These are phyloP conservation scores for Aureobasidium uvarum DNA, from an alignment of 2,329 filamentous ascomycete genomes.

Conservation along the genomic window DNA sequence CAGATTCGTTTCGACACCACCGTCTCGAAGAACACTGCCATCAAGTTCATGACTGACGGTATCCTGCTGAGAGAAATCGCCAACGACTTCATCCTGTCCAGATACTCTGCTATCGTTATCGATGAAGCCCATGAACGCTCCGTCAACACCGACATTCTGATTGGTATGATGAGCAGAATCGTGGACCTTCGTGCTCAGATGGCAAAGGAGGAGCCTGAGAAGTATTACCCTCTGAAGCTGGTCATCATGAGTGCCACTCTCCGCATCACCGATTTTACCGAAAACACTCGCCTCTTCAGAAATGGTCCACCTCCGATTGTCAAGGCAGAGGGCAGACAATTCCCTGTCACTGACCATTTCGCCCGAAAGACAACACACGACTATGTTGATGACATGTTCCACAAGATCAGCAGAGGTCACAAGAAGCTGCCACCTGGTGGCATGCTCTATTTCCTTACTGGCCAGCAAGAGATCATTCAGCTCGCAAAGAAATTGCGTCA, in stretches of 20 bases:
- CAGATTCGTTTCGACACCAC: conserved; percentile 92
- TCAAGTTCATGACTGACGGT: conserved; percentile 99
- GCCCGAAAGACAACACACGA: conserved; percentile 76
- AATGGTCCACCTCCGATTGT: conserved; percentile 73
- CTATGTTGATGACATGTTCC: conserved; percentile 86
- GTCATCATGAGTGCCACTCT: conserved; percentile 98
- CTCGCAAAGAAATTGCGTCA: conserved; percentile 77
- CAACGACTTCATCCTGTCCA: conserved; percentile 80
- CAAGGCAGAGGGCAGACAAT: conserved; percentile 87
- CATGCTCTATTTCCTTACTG: conserved; percentile 91
- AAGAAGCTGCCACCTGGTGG: conserved; percentile 84
- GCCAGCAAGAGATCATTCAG: conserved; percentile 83
- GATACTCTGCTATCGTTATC: conserved; percentile 91
- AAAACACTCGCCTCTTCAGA: conserved; percentile 77
- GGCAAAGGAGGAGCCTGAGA: conserved; percentile 65
- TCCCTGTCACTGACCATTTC: conserved; percentile 87
- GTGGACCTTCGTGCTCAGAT: conserved; percentile 78
- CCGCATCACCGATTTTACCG: conserved; percentile 82
- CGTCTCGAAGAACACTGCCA: conserved; percentile 72
- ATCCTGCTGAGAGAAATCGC: conserved; percentile 88
- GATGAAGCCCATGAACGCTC: conserved; percentile 97
- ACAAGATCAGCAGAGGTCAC: conserved; percentile 83
- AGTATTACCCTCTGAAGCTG: conserved; percentile 76
- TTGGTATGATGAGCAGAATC: conserved; percentile 92
- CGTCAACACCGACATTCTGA: conserved; percentile 96